Conservation (phyloP, 371 early-diverging fungal genomes). For the Fennellomyces sp. region DNA sequence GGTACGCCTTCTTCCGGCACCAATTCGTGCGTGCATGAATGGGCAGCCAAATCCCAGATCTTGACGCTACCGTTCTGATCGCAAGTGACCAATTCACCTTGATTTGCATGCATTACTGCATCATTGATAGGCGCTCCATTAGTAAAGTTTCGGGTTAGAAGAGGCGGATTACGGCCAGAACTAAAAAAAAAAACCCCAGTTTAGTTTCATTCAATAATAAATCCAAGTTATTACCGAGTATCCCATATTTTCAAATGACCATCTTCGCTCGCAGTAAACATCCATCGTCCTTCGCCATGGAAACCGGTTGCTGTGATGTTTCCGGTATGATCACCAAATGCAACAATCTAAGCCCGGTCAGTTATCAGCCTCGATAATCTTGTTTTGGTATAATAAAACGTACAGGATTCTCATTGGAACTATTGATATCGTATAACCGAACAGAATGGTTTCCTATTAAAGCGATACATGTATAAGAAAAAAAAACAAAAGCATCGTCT, state of each 20-base stretch:
- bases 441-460: constrained; percentile 77
- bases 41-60: constrained; percentile 93
- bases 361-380: neutral
- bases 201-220: no score
- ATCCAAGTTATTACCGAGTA: constrained; percentile 68
- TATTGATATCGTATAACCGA: constrained; percentile 84
- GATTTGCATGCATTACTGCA: constrained; percentile 94
- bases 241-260: constrained; percentile 94
- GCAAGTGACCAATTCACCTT: constrained; percentile 92
- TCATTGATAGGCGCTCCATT: constrained; percentile 92
- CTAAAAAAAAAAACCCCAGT: constrained; percentile 4
- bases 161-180: constrained; percentile 57
- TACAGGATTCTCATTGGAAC: constrained; percentile 79
- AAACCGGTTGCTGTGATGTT: constrained; percentile 95
- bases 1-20: constrained; percentile 90
- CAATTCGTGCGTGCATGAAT: constrained; percentile 86
- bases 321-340: constrained; percentile 87
- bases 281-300: constrained; percentile 90
- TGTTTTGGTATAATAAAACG: constrained; percentile 8
- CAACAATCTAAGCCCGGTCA: constrained; percentile 63
- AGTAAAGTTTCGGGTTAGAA: constrained; percentile 82
- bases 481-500: no score
- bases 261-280: constrained; percentile 94
- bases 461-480: no score
- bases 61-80: constrained; percentile 93